A percentile compares a stretch with the other conserved stretches of the same genome.
phyloP scores from a whole-genome alignment of 768 basidiomycete genomes.

The Pulveroboletus ravenelii region DNA sequence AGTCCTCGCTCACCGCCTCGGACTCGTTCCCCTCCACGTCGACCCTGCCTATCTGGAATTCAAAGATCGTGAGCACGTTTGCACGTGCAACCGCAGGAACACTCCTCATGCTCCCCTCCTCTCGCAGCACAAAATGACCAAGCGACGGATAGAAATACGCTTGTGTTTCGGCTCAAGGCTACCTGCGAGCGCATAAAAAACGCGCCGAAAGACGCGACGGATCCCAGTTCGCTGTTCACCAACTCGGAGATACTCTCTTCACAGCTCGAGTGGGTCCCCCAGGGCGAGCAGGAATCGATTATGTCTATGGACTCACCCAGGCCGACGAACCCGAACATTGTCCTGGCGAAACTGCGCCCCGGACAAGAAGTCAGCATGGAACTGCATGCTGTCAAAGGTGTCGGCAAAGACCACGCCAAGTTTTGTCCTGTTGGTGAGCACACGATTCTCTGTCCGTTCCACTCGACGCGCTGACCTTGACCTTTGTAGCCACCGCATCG shows the following conservation, averaged over 20 bases:
- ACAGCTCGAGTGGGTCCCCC: slow-evolving; percentile 71
- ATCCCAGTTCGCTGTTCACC: slow-evolving; percentile 62
- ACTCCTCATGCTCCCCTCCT: background rate
- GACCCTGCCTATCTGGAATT: slow-evolving; percentile 73
- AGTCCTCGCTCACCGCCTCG: slow-evolving; percentile 87
- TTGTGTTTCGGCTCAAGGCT: slow-evolving; percentile 77
- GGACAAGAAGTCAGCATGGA: slow-evolving; percentile 85
- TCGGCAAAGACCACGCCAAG: slow-evolving; percentile 94
- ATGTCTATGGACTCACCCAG: slow-evolving; percentile 52
- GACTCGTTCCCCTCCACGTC: slow-evolving; percentile 83
- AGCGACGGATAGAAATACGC: slow-evolving; percentile 84
- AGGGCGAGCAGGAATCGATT: slow-evolving; percentile 71
- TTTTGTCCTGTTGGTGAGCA: slow-evolving; percentile 87
- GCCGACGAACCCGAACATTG: slow-evolving; percentile 76
- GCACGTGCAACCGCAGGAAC: background rate
- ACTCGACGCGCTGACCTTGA: background rate
- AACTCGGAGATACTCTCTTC: slow-evolving; percentile 66
- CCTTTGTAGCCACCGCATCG: slow-evolving; percentile 76
- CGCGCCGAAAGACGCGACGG: slow-evolving; percentile 46
- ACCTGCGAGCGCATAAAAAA: slow-evolving; percentile 59
- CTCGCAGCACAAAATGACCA: slow-evolving; percentile 42
- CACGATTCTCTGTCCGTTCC: background rate
- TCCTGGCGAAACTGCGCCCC: slow-evolving; percentile 86
- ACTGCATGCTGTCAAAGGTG: slow-evolving; percentile 86
- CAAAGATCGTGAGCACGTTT: slow-evolving; percentile 35